These are phyloP conservation scores for Moesziomyces sp. DNA, from an alignment of 1,284 basidiomycete genomes.

Conservation along the genomic window DNA sequence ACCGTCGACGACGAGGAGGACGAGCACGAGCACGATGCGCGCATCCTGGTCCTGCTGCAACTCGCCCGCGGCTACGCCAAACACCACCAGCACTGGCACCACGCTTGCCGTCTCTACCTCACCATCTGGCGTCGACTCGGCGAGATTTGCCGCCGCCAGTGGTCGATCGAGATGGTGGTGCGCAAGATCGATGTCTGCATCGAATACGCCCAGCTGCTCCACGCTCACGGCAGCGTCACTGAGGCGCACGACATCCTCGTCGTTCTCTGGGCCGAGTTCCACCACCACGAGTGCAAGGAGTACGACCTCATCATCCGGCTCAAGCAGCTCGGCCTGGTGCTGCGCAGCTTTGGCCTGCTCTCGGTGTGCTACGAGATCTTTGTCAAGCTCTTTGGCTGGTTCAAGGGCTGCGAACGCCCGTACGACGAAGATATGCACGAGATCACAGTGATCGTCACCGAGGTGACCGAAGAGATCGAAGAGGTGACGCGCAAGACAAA, in stretches of 20 bases:
- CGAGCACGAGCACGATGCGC: conserved; percentile 5
- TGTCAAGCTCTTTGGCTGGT: conserved; percentile 7
- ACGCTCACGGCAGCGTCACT: not conserved
- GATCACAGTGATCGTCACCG: conserved; percentile 4
- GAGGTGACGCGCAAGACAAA: conserved; percentile 9
- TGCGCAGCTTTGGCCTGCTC: conserved; percentile 6
- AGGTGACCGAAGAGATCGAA: conserved; percentile 8
- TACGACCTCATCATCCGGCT: not conserved
- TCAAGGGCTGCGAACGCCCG: conserved; percentile 1
- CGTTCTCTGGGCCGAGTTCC: conserved; percentile 9
- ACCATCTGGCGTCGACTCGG: conserved; percentile 8
- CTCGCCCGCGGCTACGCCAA: conserved; percentile 6
- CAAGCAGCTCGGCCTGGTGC: conserved; percentile 7
- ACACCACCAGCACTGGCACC: conserved; percentile 6
- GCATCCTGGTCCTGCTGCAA: conserved; percentile 1
- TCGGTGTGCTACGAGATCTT: conserved; percentile 6
- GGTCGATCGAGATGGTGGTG: conserved; percentile 5
- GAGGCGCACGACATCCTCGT: conserved; percentile 9
- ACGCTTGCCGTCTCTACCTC: conserved; percentile 8
- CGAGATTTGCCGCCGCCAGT: conserved; percentile 5
- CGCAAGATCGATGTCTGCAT: conserved; percentile 10
- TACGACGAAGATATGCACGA: conserved; percentile 7
- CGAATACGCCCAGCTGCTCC: conserved; percentile 6
- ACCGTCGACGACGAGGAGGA: conserved; percentile 7
- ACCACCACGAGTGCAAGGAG: conserved; percentile 3